Conservation (phyloP, 768 basidiomycete species). For the Mycena belliarum region DNA sequence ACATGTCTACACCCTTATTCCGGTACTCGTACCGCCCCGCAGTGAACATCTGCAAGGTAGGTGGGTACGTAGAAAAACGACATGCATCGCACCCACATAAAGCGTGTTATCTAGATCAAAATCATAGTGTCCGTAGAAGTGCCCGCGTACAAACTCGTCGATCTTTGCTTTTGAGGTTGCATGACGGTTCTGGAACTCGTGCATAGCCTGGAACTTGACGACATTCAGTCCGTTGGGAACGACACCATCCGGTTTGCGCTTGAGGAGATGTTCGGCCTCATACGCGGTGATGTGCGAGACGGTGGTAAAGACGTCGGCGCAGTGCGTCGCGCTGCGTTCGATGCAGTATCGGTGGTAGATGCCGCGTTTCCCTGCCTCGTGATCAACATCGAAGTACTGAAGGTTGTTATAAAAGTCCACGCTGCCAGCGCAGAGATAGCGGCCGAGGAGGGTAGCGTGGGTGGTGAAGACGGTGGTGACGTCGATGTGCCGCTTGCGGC, state of each 20-base stretch:
- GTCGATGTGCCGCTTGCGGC: constrained; percentile 95
- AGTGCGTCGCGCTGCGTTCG: constrained; percentile 91
- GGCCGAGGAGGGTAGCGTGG: constrained; percentile 96
- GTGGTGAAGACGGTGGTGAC: constrained; percentile 99
- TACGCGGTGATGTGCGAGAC: constrained; percentile 98
- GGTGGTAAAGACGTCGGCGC: constrained; percentile 97
- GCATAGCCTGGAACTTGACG: constrained; percentile 98
- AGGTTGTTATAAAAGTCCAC: constrained; percentile 99
- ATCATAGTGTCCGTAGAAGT: constrained; percentile 97
- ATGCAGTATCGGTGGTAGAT: constrained; percentile 99
- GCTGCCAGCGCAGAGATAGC: constrained; percentile 96
- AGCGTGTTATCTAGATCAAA: constrained; percentile 93
- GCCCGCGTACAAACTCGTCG: constrained; percentile 95
- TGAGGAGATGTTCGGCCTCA: constrained; percentile 93
- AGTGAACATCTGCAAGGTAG: constrained; percentile 78
- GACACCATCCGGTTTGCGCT: constrained; percentile 96
- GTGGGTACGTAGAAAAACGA: constrained; percentile 3
- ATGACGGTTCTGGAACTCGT: constrained; percentile 98
- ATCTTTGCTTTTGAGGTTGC: constrained; percentile 95
- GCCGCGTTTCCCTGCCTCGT: constrained; percentile 97
- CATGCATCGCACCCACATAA: constrained; percentile 51
- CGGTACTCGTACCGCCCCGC: constrained; percentile 99
- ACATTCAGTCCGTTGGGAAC: constrained; percentile 98
- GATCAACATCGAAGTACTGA: constrained; percentile 99
- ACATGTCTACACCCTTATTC: constrained; percentile 99